phyloP scores from a whole-genome alignment of 2,329 filamentous ascomycete genomes.

The Fusarium protoensiforme region DNA sequence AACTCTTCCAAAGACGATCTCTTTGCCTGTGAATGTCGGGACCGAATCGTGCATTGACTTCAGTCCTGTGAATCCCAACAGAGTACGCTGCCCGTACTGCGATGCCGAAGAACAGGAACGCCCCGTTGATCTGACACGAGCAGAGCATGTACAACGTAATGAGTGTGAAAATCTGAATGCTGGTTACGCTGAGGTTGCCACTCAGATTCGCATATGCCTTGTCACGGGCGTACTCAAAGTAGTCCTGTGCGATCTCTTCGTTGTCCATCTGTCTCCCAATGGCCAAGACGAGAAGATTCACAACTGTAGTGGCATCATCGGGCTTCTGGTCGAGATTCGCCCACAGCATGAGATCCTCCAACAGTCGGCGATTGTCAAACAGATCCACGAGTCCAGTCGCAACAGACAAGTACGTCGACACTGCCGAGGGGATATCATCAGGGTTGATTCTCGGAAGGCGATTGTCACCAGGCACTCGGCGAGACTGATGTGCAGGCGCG shows the following conservation, averaged over 20 bases:
- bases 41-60: conserved; percentile 65
- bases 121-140: conserved; percentile 65
- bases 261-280: conserved; percentile 59
- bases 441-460: conserved; percentile 43
- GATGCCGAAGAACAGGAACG: conserved; percentile 65
- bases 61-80: conserved; percentile 63
- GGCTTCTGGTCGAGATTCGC: conserved; percentile 46
- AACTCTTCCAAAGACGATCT: conserved; percentile 65
- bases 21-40: conserved; percentile 55
- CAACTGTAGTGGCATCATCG: conserved; percentile 53
- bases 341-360: conserved; percentile 57
- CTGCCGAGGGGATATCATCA: conserved; percentile 42
- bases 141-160: conserved; percentile 66
- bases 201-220: conserved; percentile 57
- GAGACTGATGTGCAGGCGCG: conserved; percentile 43
- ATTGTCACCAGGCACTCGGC: conserved; percentile 27
- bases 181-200: conserved; percentile 59
- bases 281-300: conserved; percentile 62
- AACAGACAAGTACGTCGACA: conserved; percentile 51
- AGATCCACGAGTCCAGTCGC: conserved; percentile 61
- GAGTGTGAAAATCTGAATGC: conserved; percentile 62
- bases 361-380: conserved; percentile 55
- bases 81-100: conserved; percentile 64
- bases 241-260: conserved; percentile 54
- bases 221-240: conserved; percentile 62